phyloP scores from a whole-genome alignment of 495 filamentous ascomycete genomes.

The Neurospora pannonica region DNA sequence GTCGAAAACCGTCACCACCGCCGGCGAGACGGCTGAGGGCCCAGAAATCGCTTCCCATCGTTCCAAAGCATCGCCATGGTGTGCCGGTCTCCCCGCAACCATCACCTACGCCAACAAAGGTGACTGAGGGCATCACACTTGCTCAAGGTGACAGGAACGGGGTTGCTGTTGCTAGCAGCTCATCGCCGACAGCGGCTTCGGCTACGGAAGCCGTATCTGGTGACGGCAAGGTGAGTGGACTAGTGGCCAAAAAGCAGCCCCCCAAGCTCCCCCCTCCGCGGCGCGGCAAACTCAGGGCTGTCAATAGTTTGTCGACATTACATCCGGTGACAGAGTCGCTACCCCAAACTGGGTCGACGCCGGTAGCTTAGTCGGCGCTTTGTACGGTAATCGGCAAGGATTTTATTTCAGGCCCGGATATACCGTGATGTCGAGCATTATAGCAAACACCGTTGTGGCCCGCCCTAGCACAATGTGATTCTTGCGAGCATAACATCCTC shows the following conservation, averaged over 20 bases:
- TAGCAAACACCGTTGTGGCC: background rate
- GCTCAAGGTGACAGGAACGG: background rate
- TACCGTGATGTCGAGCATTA: background rate
- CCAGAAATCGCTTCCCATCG: slow-evolving; percentile 35
- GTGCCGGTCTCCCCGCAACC: slow-evolving; percentile 26
- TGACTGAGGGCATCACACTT: background rate
- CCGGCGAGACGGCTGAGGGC: slow-evolving; percentile 21
- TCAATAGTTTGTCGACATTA: background rate
- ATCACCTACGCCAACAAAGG: slow-evolving; percentile 10
- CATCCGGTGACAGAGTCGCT: background rate
- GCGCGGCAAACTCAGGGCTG: slow-evolving; percentile 15
- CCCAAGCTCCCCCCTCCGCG: slow-evolving; percentile 46
- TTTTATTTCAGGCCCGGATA: background rate
- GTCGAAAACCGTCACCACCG: slow-evolving; percentile 3
- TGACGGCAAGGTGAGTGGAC: slow-evolving; percentile 15
- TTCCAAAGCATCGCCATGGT: slow-evolving; percentile 39
- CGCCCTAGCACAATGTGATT: background rate
- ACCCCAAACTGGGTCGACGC: slow-evolving; percentile 4
- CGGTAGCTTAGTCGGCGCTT: background rate
- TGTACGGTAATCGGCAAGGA: background rate
- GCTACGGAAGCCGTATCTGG: background rate
- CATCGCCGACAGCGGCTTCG: background rate
- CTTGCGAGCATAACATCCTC: background rate
- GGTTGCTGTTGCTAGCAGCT: background rate
- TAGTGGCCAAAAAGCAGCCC: slow-evolving; percentile 38